These are phyloP conservation scores for Salvia sclarea DNA, from an alignment of 305 asterid species.

Conservation along the genomic window DNA sequence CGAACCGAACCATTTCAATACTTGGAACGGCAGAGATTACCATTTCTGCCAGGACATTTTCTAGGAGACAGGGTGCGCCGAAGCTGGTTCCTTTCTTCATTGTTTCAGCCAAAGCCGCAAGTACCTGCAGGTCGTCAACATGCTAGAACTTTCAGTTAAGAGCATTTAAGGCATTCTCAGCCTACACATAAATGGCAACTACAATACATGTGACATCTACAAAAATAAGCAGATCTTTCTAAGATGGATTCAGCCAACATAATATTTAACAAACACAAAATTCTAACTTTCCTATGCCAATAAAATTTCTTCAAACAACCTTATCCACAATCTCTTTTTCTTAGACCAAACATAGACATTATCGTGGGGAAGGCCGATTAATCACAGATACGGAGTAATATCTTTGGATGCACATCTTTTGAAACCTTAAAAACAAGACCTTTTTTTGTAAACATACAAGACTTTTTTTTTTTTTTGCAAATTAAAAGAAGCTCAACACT, in stretches of 20 bases:
- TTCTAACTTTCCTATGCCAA: not conserved
- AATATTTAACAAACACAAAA: not conserved
- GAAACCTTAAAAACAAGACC: not conserved
- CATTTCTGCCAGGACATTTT: conserved; percentile 88
- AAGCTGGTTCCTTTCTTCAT: conserved; percentile 99
- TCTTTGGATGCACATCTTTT: not conserved
- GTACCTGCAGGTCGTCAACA: conserved; percentile 54
- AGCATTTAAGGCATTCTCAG: conserved; percentile 1
- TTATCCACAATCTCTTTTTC: not conserved
- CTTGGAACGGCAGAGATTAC: conserved; percentile 95
- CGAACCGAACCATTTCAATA: conserved; percentile 96
- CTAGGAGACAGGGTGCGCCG: conserved; percentile 99
- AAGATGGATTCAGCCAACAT: conserved; percentile 1
- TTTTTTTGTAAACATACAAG: not conserved
- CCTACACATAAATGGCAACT: not conserved
- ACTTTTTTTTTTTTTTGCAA: not conserved
- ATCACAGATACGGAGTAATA: not conserved
- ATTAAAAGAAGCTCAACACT: not conserved
- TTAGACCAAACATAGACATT: not conserved
- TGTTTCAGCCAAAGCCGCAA: conserved; percentile 90
- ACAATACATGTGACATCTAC: not conserved
- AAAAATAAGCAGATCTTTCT: not conserved
- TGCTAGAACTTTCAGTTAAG: not conserved
- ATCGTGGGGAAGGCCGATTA: not conserved
- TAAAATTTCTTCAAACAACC: conserved; percentile 11